Evolutionary conservation across 352 stramenopile genomes (phyloP).

Genomic region (Aphanomyces stellatus): DNA sequence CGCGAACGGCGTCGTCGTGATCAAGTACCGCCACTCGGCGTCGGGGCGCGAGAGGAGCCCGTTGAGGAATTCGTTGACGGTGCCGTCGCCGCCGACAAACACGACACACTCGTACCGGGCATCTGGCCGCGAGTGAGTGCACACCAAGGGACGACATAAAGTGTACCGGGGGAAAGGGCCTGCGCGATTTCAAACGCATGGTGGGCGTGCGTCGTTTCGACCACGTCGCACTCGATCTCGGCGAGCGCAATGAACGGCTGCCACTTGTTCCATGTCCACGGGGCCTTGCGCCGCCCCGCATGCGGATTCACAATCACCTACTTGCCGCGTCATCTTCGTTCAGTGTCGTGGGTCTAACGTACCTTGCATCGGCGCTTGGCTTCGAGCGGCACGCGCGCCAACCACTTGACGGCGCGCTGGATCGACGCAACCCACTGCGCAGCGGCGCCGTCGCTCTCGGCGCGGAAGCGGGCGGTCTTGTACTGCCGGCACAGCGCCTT

Average conservation of each 20-base stretch:
- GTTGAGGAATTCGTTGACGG: slow-evolving; percentile 83
- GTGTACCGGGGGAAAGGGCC: slow-evolving; percentile 21
- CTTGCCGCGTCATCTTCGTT: no score
- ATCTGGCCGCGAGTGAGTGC: slow-evolving; percentile 24
- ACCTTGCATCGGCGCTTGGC: slow-evolving; percentile 24
- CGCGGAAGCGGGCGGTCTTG: slow-evolving; percentile 33
- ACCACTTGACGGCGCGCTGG: slow-evolving; percentile 55
- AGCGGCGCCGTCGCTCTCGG: slow-evolving; percentile 25
- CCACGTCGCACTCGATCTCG: slow-evolving; percentile 63
- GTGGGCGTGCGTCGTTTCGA: slow-evolving; percentile 61
- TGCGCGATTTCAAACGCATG: slow-evolving; percentile 67
- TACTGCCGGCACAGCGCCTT: slow-evolving; percentile 48
- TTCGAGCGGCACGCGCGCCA: slow-evolving; percentile 49
- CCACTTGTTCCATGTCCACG: slow-evolving; percentile 57
- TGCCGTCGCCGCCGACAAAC: slow-evolving; percentile 68
- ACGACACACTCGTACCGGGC: slow-evolving; percentile 69
- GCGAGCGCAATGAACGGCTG: slow-evolving; percentile 45
- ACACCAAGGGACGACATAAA: background rate
- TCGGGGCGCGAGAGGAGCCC: slow-evolving; percentile 62
- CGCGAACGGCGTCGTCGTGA: slow-evolving; percentile 62
- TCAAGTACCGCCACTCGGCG: slow-evolving; percentile 55
- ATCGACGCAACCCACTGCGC: slow-evolving; percentile 33
- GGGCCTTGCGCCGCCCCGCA: slow-evolving; percentile 47
- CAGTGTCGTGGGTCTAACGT: background rate
- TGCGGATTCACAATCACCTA: slow-evolving; percentile 76